Evolutionary conservation across 2,329 filamentous ascomycete genomes (phyloP), one percentile per base, ranked within the genome.

Genomic region (Beauveria rudraprayagi): DNA sequence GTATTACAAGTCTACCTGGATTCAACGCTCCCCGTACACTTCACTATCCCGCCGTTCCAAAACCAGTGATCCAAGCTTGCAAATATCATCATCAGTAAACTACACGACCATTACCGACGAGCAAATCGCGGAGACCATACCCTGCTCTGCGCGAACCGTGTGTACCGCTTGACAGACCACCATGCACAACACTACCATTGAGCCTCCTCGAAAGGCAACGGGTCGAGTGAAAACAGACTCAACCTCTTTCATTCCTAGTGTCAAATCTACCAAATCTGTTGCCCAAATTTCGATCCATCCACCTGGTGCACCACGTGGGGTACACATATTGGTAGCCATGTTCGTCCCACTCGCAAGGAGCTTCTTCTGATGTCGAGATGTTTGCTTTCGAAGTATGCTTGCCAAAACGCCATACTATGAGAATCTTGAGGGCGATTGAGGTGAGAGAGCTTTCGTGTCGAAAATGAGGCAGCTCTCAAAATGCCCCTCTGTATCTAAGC

Each of bases 111-210:
- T 8, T n/a, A 41, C 16, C 40, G 40, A 41, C 5, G 40, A 41
- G 2, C 40, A 41, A 41, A n/a, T 41, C 8, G 40, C 40, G n/a
- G 5, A n/a, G 17, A 9, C 40, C 17, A 41, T 9, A 41, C 17
- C 17, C 17, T 17, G 40, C 40, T 47, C 44, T 47, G 22, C 37
- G 11, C 60, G 24, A 58, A 62, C 47, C 17, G n/a, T 59, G 17
- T 26, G 47, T 26, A 37, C 8, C 37, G 47, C 60, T 24, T 54
- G 46, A 52, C 10, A 34, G n/a, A 62, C 47, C 30, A 62, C 53
- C 30, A 54, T 52, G 11, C 6, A 43, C 54, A 24, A 62, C 59
- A 37, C 53, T 47, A 58, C 53, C n/a, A 62, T 59, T 19, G 46
- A 51, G 17, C 54, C 44, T 17, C 54, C 60, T 19, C 60, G 46